Conservation (phyloP, 2,329 filamentous ascomycete genomes). For the Zasmidium angulare region DNA sequence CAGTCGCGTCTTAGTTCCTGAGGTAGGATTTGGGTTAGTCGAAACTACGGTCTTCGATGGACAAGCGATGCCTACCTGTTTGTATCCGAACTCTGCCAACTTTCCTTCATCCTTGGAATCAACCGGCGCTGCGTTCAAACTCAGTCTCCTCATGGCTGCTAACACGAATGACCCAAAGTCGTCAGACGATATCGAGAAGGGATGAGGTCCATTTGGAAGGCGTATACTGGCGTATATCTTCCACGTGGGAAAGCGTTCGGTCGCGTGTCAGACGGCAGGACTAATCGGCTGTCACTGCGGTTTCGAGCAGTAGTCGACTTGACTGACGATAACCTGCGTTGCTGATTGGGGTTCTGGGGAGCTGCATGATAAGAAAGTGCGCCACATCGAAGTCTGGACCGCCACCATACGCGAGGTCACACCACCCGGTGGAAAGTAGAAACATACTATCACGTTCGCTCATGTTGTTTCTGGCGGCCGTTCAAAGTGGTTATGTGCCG, state of each 20-base stretch:
- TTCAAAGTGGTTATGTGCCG: too few relatives aligned
- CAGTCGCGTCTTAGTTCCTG: slow-evolving; percentile 57
- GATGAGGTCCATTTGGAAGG: neutral
- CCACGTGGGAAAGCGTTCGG: slow-evolving; percentile 1
- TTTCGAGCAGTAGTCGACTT: neutral
- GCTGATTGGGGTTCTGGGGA: neutral
- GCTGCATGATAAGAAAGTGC: neutral
- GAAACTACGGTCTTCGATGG: neutral
- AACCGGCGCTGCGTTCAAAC: neutral
- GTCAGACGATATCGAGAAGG: neutral
- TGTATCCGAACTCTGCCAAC: slow-evolving; percentile 54
- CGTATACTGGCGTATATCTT: neutral
- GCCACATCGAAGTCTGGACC: slow-evolving; percentile 1
- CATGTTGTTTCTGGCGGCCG: too few relatives aligned
- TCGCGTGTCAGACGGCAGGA: neutral
- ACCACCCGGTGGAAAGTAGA: neutral
- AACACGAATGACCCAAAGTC: neutral
- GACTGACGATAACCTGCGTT: neutral
- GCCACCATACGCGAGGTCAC: neutral
- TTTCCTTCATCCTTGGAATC: slow-evolving; percentile 11
- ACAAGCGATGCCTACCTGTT: slow-evolving; percentile 39
- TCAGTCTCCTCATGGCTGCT: neutral
- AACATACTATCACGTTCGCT: too few relatives aligned
- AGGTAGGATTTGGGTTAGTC: neutral
- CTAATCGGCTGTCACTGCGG: neutral